Evolutionary conservation across 495 filamentous ascomycete species (phyloP).

Genomic region (Neurospora sp.): DNA sequence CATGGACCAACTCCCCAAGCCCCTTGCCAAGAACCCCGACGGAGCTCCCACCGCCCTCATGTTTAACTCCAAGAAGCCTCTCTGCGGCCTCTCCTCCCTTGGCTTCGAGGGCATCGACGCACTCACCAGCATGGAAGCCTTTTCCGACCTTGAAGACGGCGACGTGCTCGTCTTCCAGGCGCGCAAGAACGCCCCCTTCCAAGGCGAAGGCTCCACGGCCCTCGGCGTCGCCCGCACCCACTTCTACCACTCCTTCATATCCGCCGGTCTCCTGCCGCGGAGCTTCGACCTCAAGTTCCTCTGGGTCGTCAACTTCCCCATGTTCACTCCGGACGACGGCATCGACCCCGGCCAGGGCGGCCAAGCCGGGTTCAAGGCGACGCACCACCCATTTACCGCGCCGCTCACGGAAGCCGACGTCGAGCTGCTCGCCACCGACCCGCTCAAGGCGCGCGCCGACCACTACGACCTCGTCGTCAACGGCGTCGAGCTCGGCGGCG

Average conservation of each 20-base stretch:
- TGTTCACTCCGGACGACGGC: slow-evolving; percentile 66
- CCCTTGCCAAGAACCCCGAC: slow-evolving; percentile 53
- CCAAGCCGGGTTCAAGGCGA: slow-evolving; percentile 67
- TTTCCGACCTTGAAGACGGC: slow-evolving; percentile 39
- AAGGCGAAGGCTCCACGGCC: slow-evolving; percentile 58
- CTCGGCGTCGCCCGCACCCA: slow-evolving; percentile 67
- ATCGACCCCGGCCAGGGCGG: slow-evolving; percentile 77
- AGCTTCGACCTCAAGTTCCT: slow-evolving; percentile 53
- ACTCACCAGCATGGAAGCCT: slow-evolving; percentile 13
- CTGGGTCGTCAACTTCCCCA: slow-evolving; percentile 85
- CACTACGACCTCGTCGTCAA: slow-evolving; percentile 96
- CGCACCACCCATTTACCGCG: slow-evolving; percentile 94
- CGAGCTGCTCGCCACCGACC: slow-evolving; percentile 60
- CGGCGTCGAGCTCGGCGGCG: slow-evolving; percentile 87
- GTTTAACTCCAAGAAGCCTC: slow-evolving; percentile 55
- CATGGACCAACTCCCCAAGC: slow-evolving; percentile 51
- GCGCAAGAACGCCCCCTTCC: slow-evolving; percentile 49
- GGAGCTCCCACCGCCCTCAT: slow-evolving; percentile 71
- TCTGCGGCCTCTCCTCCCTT: slow-evolving; percentile 61
- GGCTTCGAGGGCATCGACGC: slow-evolving; percentile 62
- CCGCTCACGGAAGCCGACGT: slow-evolving; percentile 65
- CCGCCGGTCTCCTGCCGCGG: slow-evolving; percentile 42
- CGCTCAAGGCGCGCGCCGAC: slow-evolving; percentile 61
- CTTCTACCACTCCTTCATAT: slow-evolving; percentile 56
- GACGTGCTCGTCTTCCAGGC: slow-evolving; percentile 76